Evolutionary conservation across 345 rosid species (phyloP), one percentile per base, ranked within the genome.

Genomic region (Rhodamnia argentea): DNA sequence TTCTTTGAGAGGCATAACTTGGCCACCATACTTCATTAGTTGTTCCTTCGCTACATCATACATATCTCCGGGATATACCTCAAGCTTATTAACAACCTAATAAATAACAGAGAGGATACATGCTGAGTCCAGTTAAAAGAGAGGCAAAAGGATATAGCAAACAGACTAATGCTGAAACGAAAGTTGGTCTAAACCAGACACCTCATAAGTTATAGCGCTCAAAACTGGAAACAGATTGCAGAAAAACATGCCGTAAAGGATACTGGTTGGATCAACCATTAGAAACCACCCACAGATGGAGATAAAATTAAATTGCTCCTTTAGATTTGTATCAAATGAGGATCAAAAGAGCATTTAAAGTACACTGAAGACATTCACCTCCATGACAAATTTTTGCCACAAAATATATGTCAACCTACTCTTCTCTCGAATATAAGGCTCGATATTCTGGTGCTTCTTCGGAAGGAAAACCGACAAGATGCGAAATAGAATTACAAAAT

Each of bases 41-140:
- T 95, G 98, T 91, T 97, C 96, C 91, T 40, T 94, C 56, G 96
- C 99, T 89, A 94, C 97, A 84, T 96, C 96, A 88, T 95, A 95
- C 89, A 92, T 99, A 87, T 96, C 91, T 53, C 98, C 96, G 87
- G 99, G 97, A 85, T 92, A 89, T 84, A 94, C 97, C 85, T 96
- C 98, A 52, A 97, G 96, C 92, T 89, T 88, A 86, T 91, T 90
- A 50, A 97, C 97, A 55, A 76, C 82, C 47, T 76, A 18, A 76
- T 18, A 14, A 54, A 59, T 24, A 4, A 29, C 37, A 3, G 3
- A 52, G 60, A 86, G 76, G 44, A 29, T 16, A 52, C n/a, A 84
- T 6, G 27, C 18, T 32, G 82, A 62, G 82, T 16, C 82, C 32
- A 83, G 62, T 51, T 83, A 62, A 3, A 47, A 24, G 53, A 86